Conservation (phyloP, 306 rosid species). For the Glycyrrhiza uralensis region DNA sequence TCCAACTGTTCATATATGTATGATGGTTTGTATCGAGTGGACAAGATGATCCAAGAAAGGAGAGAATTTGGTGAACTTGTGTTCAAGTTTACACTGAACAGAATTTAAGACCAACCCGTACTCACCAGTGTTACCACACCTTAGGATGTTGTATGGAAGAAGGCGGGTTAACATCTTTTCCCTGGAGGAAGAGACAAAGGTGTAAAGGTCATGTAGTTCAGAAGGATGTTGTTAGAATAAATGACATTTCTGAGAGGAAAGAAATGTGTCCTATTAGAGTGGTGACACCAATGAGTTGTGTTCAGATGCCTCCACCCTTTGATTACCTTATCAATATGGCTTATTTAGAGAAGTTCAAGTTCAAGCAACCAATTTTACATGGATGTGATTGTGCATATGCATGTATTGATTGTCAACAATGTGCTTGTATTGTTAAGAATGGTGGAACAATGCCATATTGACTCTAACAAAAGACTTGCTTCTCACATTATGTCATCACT, state of each 20-base stretch:
- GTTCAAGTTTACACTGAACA: constrained; percentile 31
- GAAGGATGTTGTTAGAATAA: not conserved
- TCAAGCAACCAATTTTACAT: not conserved
- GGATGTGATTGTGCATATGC: constrained; percentile 28
- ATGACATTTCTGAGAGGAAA: constrained; percentile 38
- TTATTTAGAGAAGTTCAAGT: not conserved
- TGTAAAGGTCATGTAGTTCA: not conserved
- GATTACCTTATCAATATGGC: not conserved
- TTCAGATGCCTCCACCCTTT: not conserved
- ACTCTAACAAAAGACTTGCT: not conserved
- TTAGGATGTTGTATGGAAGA: not conserved
- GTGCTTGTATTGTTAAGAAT: constrained; percentile 35
- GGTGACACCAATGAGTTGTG: not conserved
- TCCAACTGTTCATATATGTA: constrained; percentile 12
- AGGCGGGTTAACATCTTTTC: not conserved
- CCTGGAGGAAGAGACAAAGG: not conserved
- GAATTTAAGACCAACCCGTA: constrained; percentile 6
- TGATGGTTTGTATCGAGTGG: constrained; percentile 44
- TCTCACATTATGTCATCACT: not conserved
- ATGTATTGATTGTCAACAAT: constrained; percentile 1
- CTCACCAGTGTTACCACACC: too few relatives aligned
- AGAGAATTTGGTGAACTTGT: constrained; percentile 36
- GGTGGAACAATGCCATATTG: constrained; percentile 20
- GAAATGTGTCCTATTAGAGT: constrained; percentile 34
- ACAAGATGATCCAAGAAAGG: not conserved